Evolutionary conservation across 2,329 filamentous ascomycete genomes (phyloP).

Genomic region (Cytospora paraplurivora): DNA sequence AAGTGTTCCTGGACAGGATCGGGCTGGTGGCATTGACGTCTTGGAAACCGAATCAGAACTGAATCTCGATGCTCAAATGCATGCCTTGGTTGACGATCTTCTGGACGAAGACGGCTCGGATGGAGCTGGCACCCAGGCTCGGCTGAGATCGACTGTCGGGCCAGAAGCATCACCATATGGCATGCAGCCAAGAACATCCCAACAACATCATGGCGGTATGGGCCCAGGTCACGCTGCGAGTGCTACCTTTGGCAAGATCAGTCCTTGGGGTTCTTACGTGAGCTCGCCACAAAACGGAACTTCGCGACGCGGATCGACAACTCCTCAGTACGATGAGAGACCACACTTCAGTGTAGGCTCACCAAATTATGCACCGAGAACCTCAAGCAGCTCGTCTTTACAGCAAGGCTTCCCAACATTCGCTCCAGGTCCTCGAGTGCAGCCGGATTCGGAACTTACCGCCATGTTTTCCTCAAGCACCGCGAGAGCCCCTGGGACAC

Average conservation of each 20-base stretch:
- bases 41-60: slow-evolving; percentile 27
- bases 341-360: slow-evolving; percentile 6
- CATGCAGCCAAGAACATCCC: slow-evolving; percentile 55
- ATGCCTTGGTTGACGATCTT: slow-evolving; percentile 50
- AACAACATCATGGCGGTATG: slow-evolving; percentile 51
- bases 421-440: slow-evolving; percentile 13
- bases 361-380: slow-evolving; percentile 8
- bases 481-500: not conserved
- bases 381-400: slow-evolving; percentile 19
- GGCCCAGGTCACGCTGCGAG: slow-evolving; percentile 16
- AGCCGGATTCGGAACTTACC: slow-evolving; percentile 16
- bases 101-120: slow-evolving; percentile 34
- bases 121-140: slow-evolving; percentile 40
- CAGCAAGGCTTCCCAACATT: slow-evolving; percentile 23
- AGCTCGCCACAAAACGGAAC: slow-evolving; percentile 6
- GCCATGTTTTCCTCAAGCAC: slow-evolving; percentile 1
- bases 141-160: slow-evolving; percentile 33
- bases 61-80: slow-evolving; percentile 25
- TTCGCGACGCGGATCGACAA: not conserved
- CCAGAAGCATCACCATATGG: slow-evolving; percentile 53
- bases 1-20: not conserved
- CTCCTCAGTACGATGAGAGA: slow-evolving; percentile 10
- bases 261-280: slow-evolving; percentile 15
- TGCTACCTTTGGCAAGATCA: slow-evolving; percentile 5
- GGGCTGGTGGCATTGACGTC: slow-evolving; percentile 12